Base-by-base conservation (phyloP, 208 protist species). In the Kentomonas sorsogonicus region DNA sequence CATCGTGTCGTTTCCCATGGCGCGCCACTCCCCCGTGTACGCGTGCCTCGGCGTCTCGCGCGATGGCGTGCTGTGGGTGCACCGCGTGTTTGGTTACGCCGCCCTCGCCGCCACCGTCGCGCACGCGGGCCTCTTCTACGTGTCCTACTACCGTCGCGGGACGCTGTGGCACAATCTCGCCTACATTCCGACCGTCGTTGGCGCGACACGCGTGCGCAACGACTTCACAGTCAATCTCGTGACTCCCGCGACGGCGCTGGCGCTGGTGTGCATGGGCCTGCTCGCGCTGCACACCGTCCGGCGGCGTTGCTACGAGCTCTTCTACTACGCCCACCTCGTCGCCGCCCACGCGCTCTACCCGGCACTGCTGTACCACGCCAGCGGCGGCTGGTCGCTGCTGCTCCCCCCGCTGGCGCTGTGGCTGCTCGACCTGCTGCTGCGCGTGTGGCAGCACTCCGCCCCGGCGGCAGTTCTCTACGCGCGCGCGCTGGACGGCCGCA, bases 311-410 rank as follows among this genome's bases (percentile, higher is more conserved):
- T 88, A 76, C 51, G 80, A 88, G 61, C 48, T 88, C 7, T 88
- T 88, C 63, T 88, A 84, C 74, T 88, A 88, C 55, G 25, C 72
- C 10, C 80, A 88, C 70, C 65, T 83, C 36, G 23, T 66, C 20
- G 64, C 60, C 36, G 65, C 74, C 15, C 80, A 75, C 62, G 66
- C 72, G 26, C 60, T 80, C 34, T 57, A 77, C 20, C 77, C 80
- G 1, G 41, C 51, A 10, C 64, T 81, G 25, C n/a, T 85, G 11
- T 71, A 69, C 48, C 77, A 88, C 61, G 73, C 74, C n/a, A 60
- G 72, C 18, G 67, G 70, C 3, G 72, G 65, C 15, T 83, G 80
- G 80, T 69, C 77, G 69, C 79, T 79, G 63, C 40, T 88, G 55
- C 61, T 84, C 5, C 80, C 77, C 0, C 70, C 74, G 6, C 51